Conservation (phyloP, 2,329 filamentous ascomycete genomes). For the Colletotrichum acutatum region DNA sequence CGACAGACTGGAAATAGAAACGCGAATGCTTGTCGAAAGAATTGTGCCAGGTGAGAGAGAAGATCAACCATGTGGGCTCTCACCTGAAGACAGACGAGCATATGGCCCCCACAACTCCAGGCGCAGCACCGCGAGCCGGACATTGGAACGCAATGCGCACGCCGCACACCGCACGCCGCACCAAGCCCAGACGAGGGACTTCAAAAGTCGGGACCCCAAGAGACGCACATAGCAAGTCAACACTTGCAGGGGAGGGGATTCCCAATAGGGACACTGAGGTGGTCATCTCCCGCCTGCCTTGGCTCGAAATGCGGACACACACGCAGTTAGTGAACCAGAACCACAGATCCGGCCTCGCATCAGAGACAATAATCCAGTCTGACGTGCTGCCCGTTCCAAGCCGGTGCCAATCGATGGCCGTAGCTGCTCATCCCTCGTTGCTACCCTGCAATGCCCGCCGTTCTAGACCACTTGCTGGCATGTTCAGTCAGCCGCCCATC, state of each 20-base stretch:
- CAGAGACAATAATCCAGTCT: constrained; percentile 16
- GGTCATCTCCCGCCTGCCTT: constrained; percentile 25
- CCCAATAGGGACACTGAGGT: constrained; percentile 19
- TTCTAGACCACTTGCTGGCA: constrained; percentile 26
- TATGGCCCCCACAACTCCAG: constrained; percentile 30
- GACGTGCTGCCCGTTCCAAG: constrained; percentile 14
- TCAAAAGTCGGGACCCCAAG: too few relatives aligned
- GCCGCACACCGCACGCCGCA: neutral
- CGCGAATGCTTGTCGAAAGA: constrained; percentile 3
- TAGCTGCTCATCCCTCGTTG: constrained; percentile 17
- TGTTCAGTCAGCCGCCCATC: constrained; percentile 3
- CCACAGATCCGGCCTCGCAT: constrained; percentile 2
- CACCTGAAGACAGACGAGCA: constrained; percentile 28
- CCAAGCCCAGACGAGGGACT: too few relatives aligned
- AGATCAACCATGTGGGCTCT: constrained; percentile 28
- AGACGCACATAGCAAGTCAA: too few relatives aligned
- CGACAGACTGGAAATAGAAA: constrained; percentile 5
- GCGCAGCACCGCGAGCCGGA: constrained; percentile 27
- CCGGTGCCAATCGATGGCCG: constrained; percentile 11
- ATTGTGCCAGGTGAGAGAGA: constrained; percentile 24
- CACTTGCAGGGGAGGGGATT: too few relatives aligned
- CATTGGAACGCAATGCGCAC: constrained; percentile 27
- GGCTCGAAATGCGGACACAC: too few relatives aligned
- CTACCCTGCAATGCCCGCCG: constrained; percentile 13
- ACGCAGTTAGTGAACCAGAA: neutral